A percentile compares a stretch with the other conserved stretches of the same genome.
Evolutionary conservation across 257 asterid species (phyloP).

Genomic region (Leptodermis oblonga): DNA sequence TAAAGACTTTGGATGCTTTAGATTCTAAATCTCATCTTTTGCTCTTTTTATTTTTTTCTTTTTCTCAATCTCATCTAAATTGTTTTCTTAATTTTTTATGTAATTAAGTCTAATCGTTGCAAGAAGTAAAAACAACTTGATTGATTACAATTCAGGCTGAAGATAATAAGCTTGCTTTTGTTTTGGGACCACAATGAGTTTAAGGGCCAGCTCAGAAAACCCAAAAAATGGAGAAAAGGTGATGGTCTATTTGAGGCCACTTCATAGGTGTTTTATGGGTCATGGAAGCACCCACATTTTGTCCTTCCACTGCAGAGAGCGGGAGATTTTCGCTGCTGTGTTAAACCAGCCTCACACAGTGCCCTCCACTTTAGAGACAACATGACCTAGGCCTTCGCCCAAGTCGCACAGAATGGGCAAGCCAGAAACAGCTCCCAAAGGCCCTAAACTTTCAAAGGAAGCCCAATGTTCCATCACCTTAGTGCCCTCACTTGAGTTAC

Average conservation of each 20-base stretch:
- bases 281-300: not conserved
- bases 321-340: conserved; percentile 6
- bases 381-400: not conserved
- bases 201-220: too few relatives aligned
- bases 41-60: too few relatives aligned
- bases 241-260: not conserved
- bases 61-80: too few relatives aligned
- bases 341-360: conserved; percentile 12
- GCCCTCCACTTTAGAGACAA: not conserved
- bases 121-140: too few relatives aligned
- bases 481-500: not conserved
- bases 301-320: conserved; percentile 10
- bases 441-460: not conserved
- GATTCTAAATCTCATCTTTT: too few relatives aligned
- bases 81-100: too few relatives aligned
- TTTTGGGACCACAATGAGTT: too few relatives aligned
- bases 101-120: too few relatives aligned
- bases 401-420: not conserved
- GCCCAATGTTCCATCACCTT: not conserved
- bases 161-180: too few relatives aligned
- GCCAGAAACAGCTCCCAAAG: not conserved
- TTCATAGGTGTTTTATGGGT: not conserved
- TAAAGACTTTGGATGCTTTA: too few relatives aligned
- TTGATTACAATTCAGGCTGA: too few relatives aligned
- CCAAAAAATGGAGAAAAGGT: not conserved